Conservation (phyloP, 2,329 filamentous ascomycete genomes). For the Teratosphaeriaceae sp. region DNA sequence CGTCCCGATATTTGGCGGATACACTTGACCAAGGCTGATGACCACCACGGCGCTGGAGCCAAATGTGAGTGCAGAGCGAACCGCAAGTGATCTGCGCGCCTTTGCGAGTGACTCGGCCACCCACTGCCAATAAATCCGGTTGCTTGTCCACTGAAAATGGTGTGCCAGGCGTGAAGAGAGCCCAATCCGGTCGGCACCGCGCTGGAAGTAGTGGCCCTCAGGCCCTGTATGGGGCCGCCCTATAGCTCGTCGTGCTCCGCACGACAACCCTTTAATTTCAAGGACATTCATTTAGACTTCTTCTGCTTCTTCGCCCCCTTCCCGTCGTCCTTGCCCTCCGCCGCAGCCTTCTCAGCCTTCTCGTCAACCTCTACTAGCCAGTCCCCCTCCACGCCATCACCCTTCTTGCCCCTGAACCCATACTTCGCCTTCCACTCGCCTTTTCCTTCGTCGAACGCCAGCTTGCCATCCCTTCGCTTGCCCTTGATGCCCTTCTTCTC, state of each 20-base stretch:
- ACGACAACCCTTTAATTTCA: not conserved
- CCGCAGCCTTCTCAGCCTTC: constrained; percentile 39
- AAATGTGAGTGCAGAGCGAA: too few species aligned
- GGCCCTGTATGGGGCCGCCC: too few species aligned
- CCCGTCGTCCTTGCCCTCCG: constrained; percentile 41
- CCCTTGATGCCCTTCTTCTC: constrained; percentile 94
- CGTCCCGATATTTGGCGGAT: too few species aligned
- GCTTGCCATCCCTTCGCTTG: constrained; percentile 74
- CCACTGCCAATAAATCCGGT: too few species aligned
- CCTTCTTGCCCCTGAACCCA: constrained; percentile 88
- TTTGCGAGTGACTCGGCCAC: too few species aligned
- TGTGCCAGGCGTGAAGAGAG: too few species aligned
- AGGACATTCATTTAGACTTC: constrained; percentile 5
- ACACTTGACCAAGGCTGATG: too few species aligned
- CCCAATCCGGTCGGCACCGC: too few species aligned
- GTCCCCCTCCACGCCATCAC: constrained; percentile 49
- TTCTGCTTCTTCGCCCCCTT: constrained; percentile 17
- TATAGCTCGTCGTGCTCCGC: not conserved
- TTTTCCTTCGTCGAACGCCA: constrained; percentile 75
- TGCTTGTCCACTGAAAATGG: too few species aligned
- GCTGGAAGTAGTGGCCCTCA: too few species aligned
- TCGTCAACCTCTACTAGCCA: constrained; percentile 92
- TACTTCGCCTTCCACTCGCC: constrained; percentile 91
- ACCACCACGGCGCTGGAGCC: too few species aligned
- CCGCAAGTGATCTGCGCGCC: too few species aligned